Evolutionary conservation across 1,139 yeast species (phyloP), one percentile per base, ranked within the genome.

Genomic region (Saccharomyces hybrid): DNA sequence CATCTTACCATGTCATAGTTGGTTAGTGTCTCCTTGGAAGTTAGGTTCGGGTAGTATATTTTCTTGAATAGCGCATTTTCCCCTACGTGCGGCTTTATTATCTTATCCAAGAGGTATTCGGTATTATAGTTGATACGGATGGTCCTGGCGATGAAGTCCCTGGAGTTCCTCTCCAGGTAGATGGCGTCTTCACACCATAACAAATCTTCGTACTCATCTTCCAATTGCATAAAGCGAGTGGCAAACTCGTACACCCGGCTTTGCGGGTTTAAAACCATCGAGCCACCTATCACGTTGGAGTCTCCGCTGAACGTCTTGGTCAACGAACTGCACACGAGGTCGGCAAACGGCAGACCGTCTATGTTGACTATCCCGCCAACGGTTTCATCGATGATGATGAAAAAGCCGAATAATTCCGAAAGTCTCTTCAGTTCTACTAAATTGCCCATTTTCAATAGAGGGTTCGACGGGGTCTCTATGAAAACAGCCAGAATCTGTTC

Each of bases 141-240:
- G 16, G 91, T 85, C 64, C 98, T 78, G 42, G 75, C 75, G 29
- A 80, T 82, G 68, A 88, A 91, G 71, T 93, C 98, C 60, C 98
- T 81, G 3, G 96, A 88, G 73, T 93, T 93, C 67, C 97, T 80
- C 70, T 93, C 99, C 68, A 93, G 74, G 66, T 88, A 87, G 56
- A 93, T 83, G 0, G 96, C 96, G 72, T 93, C 99, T 72, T 91
- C 96, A 26, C 84, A 88, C 97, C 97, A 93, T 61, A 89, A 79
- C 7, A 78, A 71, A 65, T 91, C 96, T 66, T 86, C 95, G 62
- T 75, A 82, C 47, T 64, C 68, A 19, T 59, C 60, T 47, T 76
- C 74, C 5, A 74, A 73, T 58, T 78, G 67, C 64, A 85, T 76
- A 58, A 79, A 79, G 27, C 70, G 60, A 66, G 85, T 84, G 54